Percentiles rank a stretch among this genome's conserved stretches.
These are phyloP conservation scores for Diversispora eburnea DNA, from an alignment of 192 early-diverging fungal genomes.

Conservation along the genomic window DNA sequence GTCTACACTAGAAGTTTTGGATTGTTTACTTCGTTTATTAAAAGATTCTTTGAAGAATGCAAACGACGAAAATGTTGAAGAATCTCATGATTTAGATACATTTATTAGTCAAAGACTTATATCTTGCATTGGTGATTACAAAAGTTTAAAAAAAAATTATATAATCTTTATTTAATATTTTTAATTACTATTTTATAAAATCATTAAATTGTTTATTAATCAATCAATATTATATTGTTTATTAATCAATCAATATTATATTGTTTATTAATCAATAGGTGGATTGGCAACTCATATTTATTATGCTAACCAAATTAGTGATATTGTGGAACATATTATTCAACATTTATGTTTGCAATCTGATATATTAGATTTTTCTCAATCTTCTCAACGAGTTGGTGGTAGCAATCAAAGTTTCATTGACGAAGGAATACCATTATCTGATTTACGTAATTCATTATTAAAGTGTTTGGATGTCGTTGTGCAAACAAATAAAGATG, in stretches of 20 bases:
- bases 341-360: constrained; percentile 37
- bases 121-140: constrained; percentile 34
- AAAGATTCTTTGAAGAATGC: constrained; percentile 35
- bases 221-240: no score
- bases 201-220: no score
- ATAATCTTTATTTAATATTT: not conserved
- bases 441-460: constrained; percentile 38
- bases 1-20: constrained; percentile 51
- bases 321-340: constrained; percentile 52
- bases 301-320: constrained; percentile 52
- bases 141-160: not conserved
- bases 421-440: constrained; percentile 42
- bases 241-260: not conserved
- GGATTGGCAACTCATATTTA: constrained; percentile 54
- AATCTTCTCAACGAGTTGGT: constrained; percentile 15
- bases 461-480: constrained; percentile 48
- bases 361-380: not conserved
- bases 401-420: constrained; percentile 4
- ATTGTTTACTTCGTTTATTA: constrained; percentile 41
- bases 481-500: constrained; percentile 40
- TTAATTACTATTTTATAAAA: no score
- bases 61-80: not conserved
- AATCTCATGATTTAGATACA: constrained; percentile 24
- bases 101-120: constrained; percentile 32
- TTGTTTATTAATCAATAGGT: constrained; percentile 27